Evolutionary conservation across 1,284 basidiomycete genomes (phyloP), one percentile per base, ranked within the genome.

Genomic region (Chalciporus sp.): DNA sequence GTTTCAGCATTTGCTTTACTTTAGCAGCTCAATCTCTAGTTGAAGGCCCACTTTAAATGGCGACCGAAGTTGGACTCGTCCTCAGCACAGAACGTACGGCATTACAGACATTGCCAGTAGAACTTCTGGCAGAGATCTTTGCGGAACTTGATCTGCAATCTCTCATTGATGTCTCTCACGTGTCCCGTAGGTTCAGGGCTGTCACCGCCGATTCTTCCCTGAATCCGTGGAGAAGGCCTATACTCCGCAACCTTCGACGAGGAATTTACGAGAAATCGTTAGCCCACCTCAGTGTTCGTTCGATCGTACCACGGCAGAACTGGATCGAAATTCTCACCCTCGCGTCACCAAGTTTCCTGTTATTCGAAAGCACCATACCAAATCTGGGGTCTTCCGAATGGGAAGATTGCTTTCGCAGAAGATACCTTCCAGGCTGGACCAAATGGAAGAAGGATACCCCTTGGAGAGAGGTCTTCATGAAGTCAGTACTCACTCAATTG

Each of bases 201-300:
- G 76, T 90, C 35, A 74, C 78, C 23, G 81, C 85, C 2, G 87
- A 90, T 59, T 60, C 79, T 7, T 75, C 80, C 5, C 70, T 91
- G 44, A 90, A 90, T 64, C 86, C 85, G 19, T 91, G 89, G 88
- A 78, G 86, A 53, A 72, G 69, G 12, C 85, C 88, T 5, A 88
- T 91, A 58, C 68, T 83, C 11, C 78, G 79, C 28, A 82, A 76
- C 61, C 74, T 91, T 19, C 71, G 64, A 26, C 66, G 68, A n/a
- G 63, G 69, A 19, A 60, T 66, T 20, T 86, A 86, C 59, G 81
- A 84, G 50, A 66, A 66, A 12, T 72, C 73, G 28, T 65, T 90
- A 50, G 78, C 72, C 55, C 78, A 85, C 61, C 75, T 90, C 35
- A 79, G 83, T 58, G 77, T 86, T 41, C 80, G 82, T 40, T 69